Conservation (phyloP, 2,329 filamentous ascomycete species). For the Biscogniauxia mediterranea region DNA sequence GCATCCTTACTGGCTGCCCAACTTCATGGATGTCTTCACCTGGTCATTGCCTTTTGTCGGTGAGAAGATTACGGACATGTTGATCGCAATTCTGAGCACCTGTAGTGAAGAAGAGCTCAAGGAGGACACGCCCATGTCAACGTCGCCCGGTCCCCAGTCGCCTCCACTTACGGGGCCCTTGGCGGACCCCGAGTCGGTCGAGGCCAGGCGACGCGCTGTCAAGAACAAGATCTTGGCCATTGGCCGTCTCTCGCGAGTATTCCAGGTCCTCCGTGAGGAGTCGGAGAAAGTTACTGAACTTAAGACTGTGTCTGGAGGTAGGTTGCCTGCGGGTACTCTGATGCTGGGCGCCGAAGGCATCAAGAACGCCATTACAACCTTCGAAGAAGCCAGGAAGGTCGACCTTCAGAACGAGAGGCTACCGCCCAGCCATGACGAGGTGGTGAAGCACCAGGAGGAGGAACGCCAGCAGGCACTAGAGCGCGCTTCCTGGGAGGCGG, state of each 20-base stretch:
- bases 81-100: conserved; percentile 96
- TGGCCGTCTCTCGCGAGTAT: conserved; percentile 91
- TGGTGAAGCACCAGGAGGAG: conserved; percentile 76
- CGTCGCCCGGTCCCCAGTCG: conserved; percentile 68
- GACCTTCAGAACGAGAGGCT: conserved; percentile 95
- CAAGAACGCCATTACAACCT: conserved; percentile 95
- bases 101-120: conserved; percentile 99
- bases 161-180: conserved; percentile 58
- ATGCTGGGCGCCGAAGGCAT: conserved; percentile 98
- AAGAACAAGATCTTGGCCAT: conserved; percentile 99
- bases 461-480: conserved; percentile 81
- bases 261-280: conserved; percentile 97
- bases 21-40: conserved; percentile 99
- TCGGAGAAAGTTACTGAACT: conserved; percentile 95
- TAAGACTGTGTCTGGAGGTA: conserved; percentile 92
- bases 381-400: conserved; percentile 95
- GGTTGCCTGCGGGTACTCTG: conserved; percentile 89
- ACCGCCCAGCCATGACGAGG: conserved; percentile 89
- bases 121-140: conserved; percentile 74
- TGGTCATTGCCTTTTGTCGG: conserved; percentile 98
- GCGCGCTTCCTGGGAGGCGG: conserved; percentile 81
- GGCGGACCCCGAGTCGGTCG: conserved; percentile 77
- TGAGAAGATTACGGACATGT: conserved; percentile 99
- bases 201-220: conserved; percentile 93
- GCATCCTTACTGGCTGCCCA: conserved; percentile 98